Conservation (phyloP, 257 asterid species). For the Linderniella brevidens region DNA sequence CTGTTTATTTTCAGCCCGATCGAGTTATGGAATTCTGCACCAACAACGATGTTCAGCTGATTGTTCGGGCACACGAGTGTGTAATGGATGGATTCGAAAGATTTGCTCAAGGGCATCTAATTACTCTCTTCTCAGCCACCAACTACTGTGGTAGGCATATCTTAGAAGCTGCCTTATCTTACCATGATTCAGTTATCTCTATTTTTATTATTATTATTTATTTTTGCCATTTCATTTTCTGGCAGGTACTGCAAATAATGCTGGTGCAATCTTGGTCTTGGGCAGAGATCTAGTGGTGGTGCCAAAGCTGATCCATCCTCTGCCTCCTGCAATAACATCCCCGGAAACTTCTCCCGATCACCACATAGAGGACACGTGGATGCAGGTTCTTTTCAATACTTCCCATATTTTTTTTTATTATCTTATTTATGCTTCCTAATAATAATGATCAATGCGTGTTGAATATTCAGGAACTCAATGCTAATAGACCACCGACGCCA, state of each 20-base stretch:
- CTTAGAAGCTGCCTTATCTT: too few relatives aligned
- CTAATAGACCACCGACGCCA: constrained; percentile 95
- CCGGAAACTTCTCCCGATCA: constrained; percentile 85
- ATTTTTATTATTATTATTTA: neutral
- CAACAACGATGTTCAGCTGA: constrained; percentile 89
- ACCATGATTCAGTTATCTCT: constrained; percentile 2
- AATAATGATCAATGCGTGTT: neutral
- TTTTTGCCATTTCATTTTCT: neutral
- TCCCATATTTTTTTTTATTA: constrained; percentile 5
- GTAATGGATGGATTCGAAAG: constrained; percentile 99
- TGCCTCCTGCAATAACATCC: constrained; percentile 82
- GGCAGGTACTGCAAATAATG: constrained; percentile 92
- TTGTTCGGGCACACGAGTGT: constrained; percentile 94
- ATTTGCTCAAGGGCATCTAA: constrained; percentile 94
- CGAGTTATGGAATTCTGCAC: constrained; percentile 97
- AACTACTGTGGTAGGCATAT: constrained; percentile 69
- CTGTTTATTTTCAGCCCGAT: constrained; percentile 59
- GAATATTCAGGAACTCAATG: constrained; percentile 68
- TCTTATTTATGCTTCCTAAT: neutral
- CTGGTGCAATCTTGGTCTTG: constrained; percentile 95
- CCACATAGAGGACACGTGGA: constrained; percentile 86
- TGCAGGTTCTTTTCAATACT: constrained; percentile 51
- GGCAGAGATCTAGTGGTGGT: constrained; percentile 98
- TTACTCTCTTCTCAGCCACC: constrained; percentile 92
- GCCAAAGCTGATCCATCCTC: constrained; percentile 85